phyloP scores from a whole-genome alignment of 495 filamentous ascomycete species.

The Aspergillus bridgeri region DNA sequence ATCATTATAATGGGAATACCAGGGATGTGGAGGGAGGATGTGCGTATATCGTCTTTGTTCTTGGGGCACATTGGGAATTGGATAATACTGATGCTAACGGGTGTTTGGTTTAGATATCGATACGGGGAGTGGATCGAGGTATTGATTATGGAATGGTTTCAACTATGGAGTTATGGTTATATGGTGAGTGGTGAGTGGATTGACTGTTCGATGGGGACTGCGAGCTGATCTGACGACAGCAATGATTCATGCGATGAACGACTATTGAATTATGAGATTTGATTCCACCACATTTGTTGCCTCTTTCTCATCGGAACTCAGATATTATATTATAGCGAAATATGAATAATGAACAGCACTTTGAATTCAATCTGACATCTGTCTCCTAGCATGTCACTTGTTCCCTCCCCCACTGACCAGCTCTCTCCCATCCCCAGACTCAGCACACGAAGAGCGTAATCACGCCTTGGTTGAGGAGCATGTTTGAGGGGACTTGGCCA shows the following conservation, averaged over 20 bases:
- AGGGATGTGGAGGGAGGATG: neutral
- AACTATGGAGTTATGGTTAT: neutral
- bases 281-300: neutral
- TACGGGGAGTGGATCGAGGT: neutral
- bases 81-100: neutral
- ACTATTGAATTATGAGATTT: neutral
- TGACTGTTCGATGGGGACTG: neutral
- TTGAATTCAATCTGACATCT: no score
- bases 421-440: no score
- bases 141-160: neutral
- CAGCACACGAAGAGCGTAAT: constrained; percentile 38
- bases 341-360: no score
- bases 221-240: neutral
- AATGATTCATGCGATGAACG: neutral
- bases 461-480: constrained; percentile 51
- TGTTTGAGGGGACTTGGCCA: constrained; percentile 55
- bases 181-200: neutral
- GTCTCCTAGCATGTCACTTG: no score
- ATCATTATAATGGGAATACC: neutral
- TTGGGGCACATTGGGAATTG: neutral
- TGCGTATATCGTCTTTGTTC: neutral
- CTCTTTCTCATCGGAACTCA: neutral
- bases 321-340: no score
- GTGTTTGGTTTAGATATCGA: neutral
- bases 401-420: no score